Evolutionary conservation across 768 basidiomycete genomes (phyloP).

Genomic region (Rossbeevera mucosa): DNA sequence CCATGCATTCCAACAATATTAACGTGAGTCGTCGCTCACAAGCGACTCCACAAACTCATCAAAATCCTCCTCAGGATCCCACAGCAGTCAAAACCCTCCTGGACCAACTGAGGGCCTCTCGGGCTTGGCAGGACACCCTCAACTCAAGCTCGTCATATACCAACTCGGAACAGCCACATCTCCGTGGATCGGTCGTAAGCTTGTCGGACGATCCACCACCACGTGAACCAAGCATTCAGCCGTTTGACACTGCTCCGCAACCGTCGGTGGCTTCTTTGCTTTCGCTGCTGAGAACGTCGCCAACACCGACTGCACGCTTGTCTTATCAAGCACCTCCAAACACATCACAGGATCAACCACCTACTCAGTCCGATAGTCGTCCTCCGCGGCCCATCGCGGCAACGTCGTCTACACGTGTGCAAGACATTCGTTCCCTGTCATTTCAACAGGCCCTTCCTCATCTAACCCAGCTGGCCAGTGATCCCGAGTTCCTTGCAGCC

Average conservation of each 20-base stretch:
- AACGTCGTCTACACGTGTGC: constrained; percentile 5
- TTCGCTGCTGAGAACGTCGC: constrained; percentile 50
- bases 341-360: constrained; percentile 13
- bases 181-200: constrained; percentile 7
- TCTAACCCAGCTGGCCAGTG: constrained; percentile 55
- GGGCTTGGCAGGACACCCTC: constrained; percentile 59
- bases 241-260: constrained; percentile 22
- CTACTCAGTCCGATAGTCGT: constrained; percentile 6
- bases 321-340: constrained; percentile 6
- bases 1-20: constrained; percentile 48
- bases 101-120: constrained; percentile 61
- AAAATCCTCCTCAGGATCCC: constrained; percentile 48
- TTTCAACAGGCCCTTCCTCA: constrained; percentile 70
- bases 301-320: constrained; percentile 5
- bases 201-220: constrained; percentile 3
- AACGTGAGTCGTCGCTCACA: constrained; percentile 39
- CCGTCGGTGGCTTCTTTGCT: constrained; percentile 56
- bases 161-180: constrained; percentile 1
- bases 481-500: constrained; percentile 45
- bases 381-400: constrained; percentile 11
- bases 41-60: not conserved
- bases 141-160: constrained; percentile 9
- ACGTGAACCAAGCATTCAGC: constrained; percentile 1
- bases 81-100: constrained; percentile 64
- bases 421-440: constrained; percentile 46